A percentile compares a stretch with the other conserved stretches of the same genome.
phyloP scores from a whole-genome alignment of 2,329 filamentous ascomycete species.

The Tolypocladium tropicale region DNA sequence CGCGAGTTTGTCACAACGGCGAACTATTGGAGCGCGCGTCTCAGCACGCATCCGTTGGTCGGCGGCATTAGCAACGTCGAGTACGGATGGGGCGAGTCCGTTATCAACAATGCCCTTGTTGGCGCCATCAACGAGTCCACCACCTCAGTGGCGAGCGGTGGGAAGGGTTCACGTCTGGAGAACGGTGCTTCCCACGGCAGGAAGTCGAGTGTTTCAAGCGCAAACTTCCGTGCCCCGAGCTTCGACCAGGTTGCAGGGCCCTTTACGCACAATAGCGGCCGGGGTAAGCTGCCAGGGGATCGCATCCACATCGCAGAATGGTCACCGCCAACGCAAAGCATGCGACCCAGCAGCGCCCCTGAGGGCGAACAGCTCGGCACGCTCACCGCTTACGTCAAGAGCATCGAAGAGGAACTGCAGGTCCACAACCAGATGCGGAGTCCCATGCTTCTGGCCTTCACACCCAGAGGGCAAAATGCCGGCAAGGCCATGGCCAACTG shows the following conservation, averaged over 20 bases:
- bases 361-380: constrained; percentile 74
- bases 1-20: constrained; percentile 88
- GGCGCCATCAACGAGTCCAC: constrained; percentile 39
- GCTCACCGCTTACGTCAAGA: constrained; percentile 68
- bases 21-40: constrained; percentile 94
- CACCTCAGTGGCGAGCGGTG: constrained; percentile 17
- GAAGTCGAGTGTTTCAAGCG: constrained; percentile 36
- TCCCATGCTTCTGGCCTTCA: constrained; percentile 83
- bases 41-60: constrained; percentile 86
- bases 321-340: constrained; percentile 79
- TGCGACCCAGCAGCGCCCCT: constrained; percentile 69
- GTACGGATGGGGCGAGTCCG: constrained; percentile 86
- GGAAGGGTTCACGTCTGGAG: constrained; percentile 34
- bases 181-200: constrained; percentile 34
- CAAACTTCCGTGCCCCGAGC: constrained; percentile 44
- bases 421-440: constrained; percentile 80
- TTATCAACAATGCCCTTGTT: constrained; percentile 56
- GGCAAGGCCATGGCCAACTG: constrained; percentile 87
- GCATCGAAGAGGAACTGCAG: constrained; percentile 76
- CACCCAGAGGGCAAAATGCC: constrained; percentile 70
- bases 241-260: constrained; percentile 50
- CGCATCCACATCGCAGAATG: constrained; percentile 77
- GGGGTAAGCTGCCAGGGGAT: constrained; percentile 68
- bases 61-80: constrained; percentile 95
- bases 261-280: constrained; percentile 37